Evolutionary conservation across 1,139 yeast species (phyloP), one percentile per base, ranked within the genome.

Genomic region (Taphrina wiesneri): DNA sequence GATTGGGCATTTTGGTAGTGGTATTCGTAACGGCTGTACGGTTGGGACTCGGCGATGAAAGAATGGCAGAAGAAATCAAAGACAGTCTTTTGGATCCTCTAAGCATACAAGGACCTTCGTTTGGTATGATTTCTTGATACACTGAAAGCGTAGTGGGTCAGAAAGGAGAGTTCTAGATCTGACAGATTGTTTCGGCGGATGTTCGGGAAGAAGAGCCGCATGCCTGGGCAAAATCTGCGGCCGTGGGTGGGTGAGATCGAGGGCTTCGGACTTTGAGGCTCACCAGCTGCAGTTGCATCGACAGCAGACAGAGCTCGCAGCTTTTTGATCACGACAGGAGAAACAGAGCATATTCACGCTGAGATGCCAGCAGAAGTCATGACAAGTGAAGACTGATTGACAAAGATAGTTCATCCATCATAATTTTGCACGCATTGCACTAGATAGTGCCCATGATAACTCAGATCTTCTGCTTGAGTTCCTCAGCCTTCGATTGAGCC

Each of bases 401-500:
- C 34, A 30, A 30, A 30, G 11, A 6, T 6, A 6, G 11, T 30
- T 30, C 34, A 30, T 30, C 11, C 34, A 30, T 30, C 34, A 11
- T 30, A 6, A 30, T 30, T 30, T 6, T 30, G 34, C 34, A 30
- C 34, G 34, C 34, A 30, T 6, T 30, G 34, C 34, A 11, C 11
- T 30, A 11, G 34, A 30, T 30, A n/a, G n/a, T n/a, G n/a, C n/a
- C n/a, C n/a, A n/a, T n/a, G n/a, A n/a, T n/a, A 3, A 23, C 25
- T 23, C 17, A 54, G n/a, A 54, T 15, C 59, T 54, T 54, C 49
- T 54, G 59, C 49, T 54, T 54, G 15, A 54, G 23, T 25, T 54
- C 59, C 39, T 54, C 59, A 15, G 59, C 59, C 49, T 54, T 54
- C 5, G 59, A 54, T 19, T 54, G 45, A 39, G 59, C 59, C 23